These are phyloP conservation scores for Daldinia sp. DNA, from an alignment of 2,329 filamentous ascomycete genomes.

Conservation along the genomic window DNA sequence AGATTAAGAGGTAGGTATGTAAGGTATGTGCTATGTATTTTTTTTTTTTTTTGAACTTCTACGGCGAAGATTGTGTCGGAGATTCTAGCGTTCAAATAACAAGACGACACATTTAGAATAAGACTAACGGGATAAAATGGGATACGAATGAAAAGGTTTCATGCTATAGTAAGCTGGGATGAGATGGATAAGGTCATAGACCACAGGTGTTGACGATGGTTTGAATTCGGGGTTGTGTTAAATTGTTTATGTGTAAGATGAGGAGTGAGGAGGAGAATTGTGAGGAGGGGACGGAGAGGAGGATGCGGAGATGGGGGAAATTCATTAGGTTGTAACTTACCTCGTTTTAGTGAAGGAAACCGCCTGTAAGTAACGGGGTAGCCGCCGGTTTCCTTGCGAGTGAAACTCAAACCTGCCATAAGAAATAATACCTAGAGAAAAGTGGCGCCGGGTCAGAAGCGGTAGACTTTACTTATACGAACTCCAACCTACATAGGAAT, in stretches of 20 bases:
- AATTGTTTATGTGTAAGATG: slow-evolving; percentile 39
- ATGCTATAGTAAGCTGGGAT: background rate
- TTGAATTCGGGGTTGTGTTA: slow-evolving; percentile 37
- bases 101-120: background rate
- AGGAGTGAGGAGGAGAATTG: slow-evolving; percentile 39
- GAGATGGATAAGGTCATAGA: background rate
- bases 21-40: no score
- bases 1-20: slow-evolving; percentile 14
- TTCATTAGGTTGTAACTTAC: slow-evolving; percentile 18
- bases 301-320: slow-evolving; percentile 47
- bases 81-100: background rate
- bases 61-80: slow-evolving; percentile 13
- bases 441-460: slow-evolving; percentile 32
- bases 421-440: slow-evolving; percentile 37
- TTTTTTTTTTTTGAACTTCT: slow-evolving; percentile 23
- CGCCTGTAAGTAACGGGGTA: slow-evolving; percentile 16
- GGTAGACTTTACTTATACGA: slow-evolving; percentile 1
- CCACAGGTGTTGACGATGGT: slow-evolving; percentile 12
- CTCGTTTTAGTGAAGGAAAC: slow-evolving; percentile 11
- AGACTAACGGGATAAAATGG: background rate
- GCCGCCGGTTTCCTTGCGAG: slow-evolving; percentile 16
- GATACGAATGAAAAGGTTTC: background rate
- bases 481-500: background rate
- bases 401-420: slow-evolving; percentile 36
- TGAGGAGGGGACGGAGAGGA: slow-evolving; percentile 30